phyloP scores from a whole-genome alignment of 2,329 filamentous ascomycete genomes.

The Rhynchosporium secalis region DNA sequence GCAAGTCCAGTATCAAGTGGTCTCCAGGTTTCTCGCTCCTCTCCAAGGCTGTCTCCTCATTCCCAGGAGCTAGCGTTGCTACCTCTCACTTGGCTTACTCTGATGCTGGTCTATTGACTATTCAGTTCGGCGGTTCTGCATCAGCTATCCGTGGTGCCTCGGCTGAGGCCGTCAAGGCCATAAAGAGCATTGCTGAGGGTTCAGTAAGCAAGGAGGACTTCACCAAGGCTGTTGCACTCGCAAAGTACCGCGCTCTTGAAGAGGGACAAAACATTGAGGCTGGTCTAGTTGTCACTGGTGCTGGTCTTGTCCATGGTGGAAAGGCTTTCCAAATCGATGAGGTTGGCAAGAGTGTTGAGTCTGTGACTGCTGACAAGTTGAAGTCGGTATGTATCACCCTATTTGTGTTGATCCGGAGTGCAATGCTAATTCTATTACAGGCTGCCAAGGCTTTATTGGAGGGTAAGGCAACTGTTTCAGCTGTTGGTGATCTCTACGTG shows the following conservation, averaged over 20 bases:
- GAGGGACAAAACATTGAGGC: constrained; percentile 74
- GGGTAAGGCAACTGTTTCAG: constrained; percentile 83
- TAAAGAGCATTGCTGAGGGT: constrained; percentile 79
- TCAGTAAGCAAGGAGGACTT: constrained; percentile 80
- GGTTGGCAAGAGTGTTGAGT: constrained; percentile 74
- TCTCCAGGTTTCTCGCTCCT: constrained; percentile 88
- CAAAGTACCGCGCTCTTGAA: constrained; percentile 90
- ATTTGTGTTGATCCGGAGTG: background rate
- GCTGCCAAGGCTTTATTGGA: constrained; percentile 85
- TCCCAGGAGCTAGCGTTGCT: constrained; percentile 65
- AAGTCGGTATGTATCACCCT: constrained; percentile 67
- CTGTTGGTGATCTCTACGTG: constrained; percentile 87
- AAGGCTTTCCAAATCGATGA: constrained; percentile 83
- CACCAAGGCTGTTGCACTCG: constrained; percentile 86
- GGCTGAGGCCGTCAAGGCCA: constrained; percentile 72
- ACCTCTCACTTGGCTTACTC: constrained; percentile 86
- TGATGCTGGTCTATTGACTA: constrained; percentile 85
- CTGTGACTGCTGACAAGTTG: constrained; percentile 79
- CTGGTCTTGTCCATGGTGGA: constrained; percentile 77
- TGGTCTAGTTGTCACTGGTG: constrained; percentile 80
- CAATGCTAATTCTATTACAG: constrained; percentile 50
- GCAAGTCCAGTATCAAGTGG: constrained; percentile 93
- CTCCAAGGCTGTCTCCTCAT: constrained; percentile 70
- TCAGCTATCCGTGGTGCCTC: constrained; percentile 72
- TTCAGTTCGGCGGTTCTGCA: constrained; percentile 77